A percentile compares a stretch with the other conserved stretches of the same genome.
These are phyloP conservation scores for Arabidopsis thaliana DNA, from an alignment of 345 rosid species.

Conservation along the genomic window TAIR10.1 NC_003070.9:23493501-23494000, in stretches of 20 bases:
- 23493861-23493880: conserved; percentile 76
- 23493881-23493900: conserved; percentile 58
- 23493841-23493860: conserved; percentile 63
- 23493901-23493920: conserved; percentile 73
- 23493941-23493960: conserved; percentile 73
- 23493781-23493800: conserved; percentile 79
- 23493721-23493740: conserved; percentile 43
- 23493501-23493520: conserved; percentile 66
- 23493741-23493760: conserved; percentile 76
- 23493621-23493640: conserved; percentile 66
- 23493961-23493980: conserved; percentile 90
- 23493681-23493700: conserved; percentile 68
- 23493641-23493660: conserved; percentile 58
- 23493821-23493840: conserved; percentile 60
- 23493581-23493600: neutral
- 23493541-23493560: conserved; percentile 34
- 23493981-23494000: conserved; percentile 41
- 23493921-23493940: conserved; percentile 69
- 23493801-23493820: conserved; percentile 62
- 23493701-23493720: conserved; percentile 56
- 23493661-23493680: conserved; percentile 63
- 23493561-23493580: conserved; percentile 56
- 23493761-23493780: conserved; percentile 73
- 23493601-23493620: conserved; percentile 61
- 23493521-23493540: conserved; percentile 57